Base-by-base conservation (phyloP, 2,329 filamentous ascomycete species). In the Epichloe brachyelytri region DNA sequence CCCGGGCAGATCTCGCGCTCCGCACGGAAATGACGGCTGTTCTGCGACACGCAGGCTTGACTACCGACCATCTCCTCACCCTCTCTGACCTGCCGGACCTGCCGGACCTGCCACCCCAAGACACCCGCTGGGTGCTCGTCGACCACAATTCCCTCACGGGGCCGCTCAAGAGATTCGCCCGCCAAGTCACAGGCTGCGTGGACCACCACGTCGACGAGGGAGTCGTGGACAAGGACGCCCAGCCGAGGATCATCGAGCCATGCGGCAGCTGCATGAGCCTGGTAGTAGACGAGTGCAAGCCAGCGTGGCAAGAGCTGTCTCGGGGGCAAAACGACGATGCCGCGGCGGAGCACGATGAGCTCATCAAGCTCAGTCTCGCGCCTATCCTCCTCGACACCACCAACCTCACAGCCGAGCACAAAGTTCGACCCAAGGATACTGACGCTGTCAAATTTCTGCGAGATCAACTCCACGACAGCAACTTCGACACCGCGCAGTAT, bases 181-280 rank as follows among this genome's bases (percentile, higher is more conserved):
- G 61, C 4, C 68, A 71, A 8, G 76, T 90, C 0, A 67, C 73
- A 4, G 85, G 83, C 4, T 83, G 83, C 56, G 77, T 93, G 50
- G 87, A 93, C 65, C 87, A 93, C 66, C 88, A 93, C 62, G 81
- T 78, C 0, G 86, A 93, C 55, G 87, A 93, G 60, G 64, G 70
- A 5, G 68, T 63, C 6, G 69, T 88, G 0, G 66, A 68, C 0
- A 46, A 43, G 2, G 68, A 74, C 11, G 70, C 70, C 0, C 65
- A 73, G 5, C 79, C 81, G 1, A 73, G 85, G 17, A 67, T 88
- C 1, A 73, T 93, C 19, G 72, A 78, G 55, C 80, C 76, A 50
- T 75, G 75, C 51, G 88, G 86, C 4, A 90, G 85, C 65, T 91
- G 87, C 66, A 76, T 78, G 55, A 88, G 83, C 53, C 69, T 90